Percentiles rank a stretch among this genome's conserved stretches.
phyloP scores from a whole-genome alignment of 208 protist genomes.

The Herpetomonas samuelpessoai region DNA sequence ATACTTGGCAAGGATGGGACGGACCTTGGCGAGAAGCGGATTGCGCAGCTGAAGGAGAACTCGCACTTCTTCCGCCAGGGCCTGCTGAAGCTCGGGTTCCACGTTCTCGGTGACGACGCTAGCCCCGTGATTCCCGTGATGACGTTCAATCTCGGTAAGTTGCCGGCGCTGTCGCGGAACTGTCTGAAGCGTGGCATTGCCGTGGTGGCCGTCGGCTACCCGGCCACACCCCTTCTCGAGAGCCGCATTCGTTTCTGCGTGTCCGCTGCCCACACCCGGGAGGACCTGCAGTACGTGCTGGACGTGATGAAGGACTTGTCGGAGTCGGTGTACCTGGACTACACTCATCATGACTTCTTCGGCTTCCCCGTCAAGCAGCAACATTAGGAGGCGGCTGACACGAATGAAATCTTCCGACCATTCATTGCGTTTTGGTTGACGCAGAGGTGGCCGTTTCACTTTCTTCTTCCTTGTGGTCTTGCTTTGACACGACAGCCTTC shows the following conservation, averaged over 20 bases:
- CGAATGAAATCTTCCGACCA: no score
- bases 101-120: slow-evolving; percentile 87
- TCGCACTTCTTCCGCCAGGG: slow-evolving; percentile 82
- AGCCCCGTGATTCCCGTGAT: slow-evolving; percentile 96
- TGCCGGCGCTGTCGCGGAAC: slow-evolving; percentile 82
- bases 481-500: no score
- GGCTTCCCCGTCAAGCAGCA: neutral
- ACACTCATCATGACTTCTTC: slow-evolving; percentile 12
- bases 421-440: no score
- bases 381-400: no score
- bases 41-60: slow-evolving; percentile 82
- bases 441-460: no score
- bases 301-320: slow-evolving; percentile 86
- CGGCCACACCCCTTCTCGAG: slow-evolving; percentile 93
- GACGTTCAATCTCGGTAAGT: slow-evolving; percentile 93
- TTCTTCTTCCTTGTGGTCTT: no score
- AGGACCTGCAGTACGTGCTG: slow-evolving; percentile 91
- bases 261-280: slow-evolving; percentile 93
- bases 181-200: slow-evolving; percentile 89
- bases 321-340: slow-evolving; percentile 70
- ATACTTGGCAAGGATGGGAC: slow-evolving; percentile 92
- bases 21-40: slow-evolving; percentile 73
- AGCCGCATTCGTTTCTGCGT: slow-evolving; percentile 92
- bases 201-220: slow-evolving; percentile 97
- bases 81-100: slow-evolving; percentile 72